Base-by-base conservation (phyloP, 2,329 filamentous ascomycete genomes). In the Sporothrix inflata region DNA sequence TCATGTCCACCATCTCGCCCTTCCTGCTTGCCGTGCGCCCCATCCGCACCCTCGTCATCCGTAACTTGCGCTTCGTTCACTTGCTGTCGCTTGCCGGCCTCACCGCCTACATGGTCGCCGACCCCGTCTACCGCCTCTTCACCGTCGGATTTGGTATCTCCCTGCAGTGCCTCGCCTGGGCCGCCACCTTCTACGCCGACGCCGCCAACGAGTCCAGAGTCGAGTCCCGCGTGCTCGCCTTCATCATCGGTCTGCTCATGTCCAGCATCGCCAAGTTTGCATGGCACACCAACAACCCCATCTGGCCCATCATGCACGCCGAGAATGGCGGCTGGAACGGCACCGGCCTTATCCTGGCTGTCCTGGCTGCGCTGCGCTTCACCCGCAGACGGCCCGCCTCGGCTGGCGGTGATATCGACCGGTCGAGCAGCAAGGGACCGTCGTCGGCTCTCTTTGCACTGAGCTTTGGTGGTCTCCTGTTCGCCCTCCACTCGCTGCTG, bases 271-370 rank as follows among this genome's bases (percentile, higher is more conserved):
- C 93, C 77, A 99, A 99, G 80, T 98, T 97, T 79, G 93, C 94
- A 0, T 97, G 91, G 86, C 88, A 91, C 79, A 98, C 95, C 24
- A 98, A 97, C 82, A 99, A 99, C 80, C 96, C 96, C 0, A 89
- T 98, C 74, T 99, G 96, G 96, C 94, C 96, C 0, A 92, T 96
- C 74, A 92, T 98, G 88, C 92, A 98, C 80, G 89, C 90, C 40
- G 88, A 87, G 9, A 99, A 97, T 79, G 96, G 96, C 49, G 96
- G 96, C 3, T 94, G 92, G 90, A 99, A 99, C 81, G 93, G 92
- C 74, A 88, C 90, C 24, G 96, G 94, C 38, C 84, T 98, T 63
- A 81, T 88, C 16, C 81, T 99, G 14, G 96, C 91, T 57, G 78
- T 97, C 30, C 79, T 97, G 9, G 92, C 96, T 27, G 89, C 92